Evolutionary conservation across 176 grass and related monocot genomes (phyloP), one percentile per base, ranked within the genome.

Genomic region (Bonia amplexicaulis): DNA sequence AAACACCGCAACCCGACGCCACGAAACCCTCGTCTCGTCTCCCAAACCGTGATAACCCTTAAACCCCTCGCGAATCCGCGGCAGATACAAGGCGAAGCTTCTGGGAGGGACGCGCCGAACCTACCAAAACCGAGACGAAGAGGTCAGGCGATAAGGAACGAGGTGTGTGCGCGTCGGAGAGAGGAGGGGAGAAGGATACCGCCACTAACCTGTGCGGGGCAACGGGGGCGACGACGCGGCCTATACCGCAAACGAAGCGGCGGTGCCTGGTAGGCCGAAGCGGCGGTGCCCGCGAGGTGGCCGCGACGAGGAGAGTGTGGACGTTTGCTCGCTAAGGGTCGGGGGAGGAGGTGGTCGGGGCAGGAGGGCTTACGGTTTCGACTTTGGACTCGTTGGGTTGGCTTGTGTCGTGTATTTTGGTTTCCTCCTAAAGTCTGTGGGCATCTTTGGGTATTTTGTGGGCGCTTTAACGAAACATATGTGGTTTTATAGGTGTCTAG

Each of bases 381-480:
- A 68, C 64, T 67, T 67, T 39, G 64, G 64, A 66, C 64, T 17
- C 15, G 29, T 65, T 39, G 66, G 66, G 66, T 9, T 69, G 7
- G 17, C 10, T 23, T 35, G 17, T 45, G 20, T 70, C 37, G 1
- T 2, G 20, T n/a, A 19, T 41, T 52, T 52, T 51, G 48, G 51
- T 49, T 49, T 49, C 47, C 14, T 49, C 12, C 12, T 14, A 49
- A 15, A 49, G 12, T 49, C 15, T 52, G 6, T 52, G 2, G 2
- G 17, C 2, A 54, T 19, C 1, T 1, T 20, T 20, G 8, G 7
- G 2, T 23, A 58, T 11, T n/a, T 9, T 58, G 3, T 58, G 8
- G 20, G 1, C 1, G 7, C 1, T 23, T 11, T 0, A 3, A 2
- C 0, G 0, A 46, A 46, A 46, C 0, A 46, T 46, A 1, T 23